These are phyloP conservation scores for Glycyrrhiza uralensis DNA, from an alignment of 306 rosid genomes.

Conservation along the genomic window DNA sequence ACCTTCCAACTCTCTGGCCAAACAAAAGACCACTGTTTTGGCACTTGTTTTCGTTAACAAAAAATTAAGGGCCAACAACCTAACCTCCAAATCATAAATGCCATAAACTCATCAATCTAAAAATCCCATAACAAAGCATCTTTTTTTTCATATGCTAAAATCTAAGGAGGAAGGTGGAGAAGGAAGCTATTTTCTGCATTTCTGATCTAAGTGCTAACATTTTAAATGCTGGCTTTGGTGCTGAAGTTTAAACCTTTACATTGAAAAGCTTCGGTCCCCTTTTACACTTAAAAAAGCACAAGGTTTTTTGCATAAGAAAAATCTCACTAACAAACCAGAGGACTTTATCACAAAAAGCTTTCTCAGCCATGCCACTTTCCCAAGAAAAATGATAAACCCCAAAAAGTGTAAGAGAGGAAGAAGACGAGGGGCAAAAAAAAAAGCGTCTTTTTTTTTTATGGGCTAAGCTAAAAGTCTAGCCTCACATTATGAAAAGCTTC, in stretches of 20 bases:
- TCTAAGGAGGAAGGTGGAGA: neutral
- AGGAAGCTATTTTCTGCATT: neutral
- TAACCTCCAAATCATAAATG: conserved; percentile 37
- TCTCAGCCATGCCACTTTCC: conserved; percentile 26
- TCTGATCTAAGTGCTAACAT: neutral
- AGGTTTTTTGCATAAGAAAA: neutral
- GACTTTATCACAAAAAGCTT: neutral
- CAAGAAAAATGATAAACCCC: conserved; percentile 27
- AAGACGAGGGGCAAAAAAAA: neutral
- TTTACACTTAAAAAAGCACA: conserved; percentile 14
- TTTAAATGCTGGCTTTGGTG: neutral
- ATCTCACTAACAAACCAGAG: neutral
- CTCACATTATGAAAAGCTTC: conserved; percentile 17
- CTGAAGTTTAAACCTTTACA: neutral
- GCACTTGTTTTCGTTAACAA: conserved; percentile 9
- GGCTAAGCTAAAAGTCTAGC: conserved; percentile 26
- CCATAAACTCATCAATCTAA: conserved; percentile 24
- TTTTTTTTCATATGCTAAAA: conserved; percentile 17
- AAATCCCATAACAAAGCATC: conserved; percentile 27
- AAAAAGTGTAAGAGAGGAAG: conserved; percentile 1
- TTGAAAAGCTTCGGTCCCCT: conserved; percentile 23
- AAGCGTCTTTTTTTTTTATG: conserved; percentile 16
- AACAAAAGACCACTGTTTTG: conserved; percentile 14
- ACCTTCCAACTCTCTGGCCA: conserved; percentile 16
- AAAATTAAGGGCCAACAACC: conserved; percentile 34